Base-by-base conservation (phyloP, 1,284 basidiomycete genomes). In the Trametes polyzona region DNA sequence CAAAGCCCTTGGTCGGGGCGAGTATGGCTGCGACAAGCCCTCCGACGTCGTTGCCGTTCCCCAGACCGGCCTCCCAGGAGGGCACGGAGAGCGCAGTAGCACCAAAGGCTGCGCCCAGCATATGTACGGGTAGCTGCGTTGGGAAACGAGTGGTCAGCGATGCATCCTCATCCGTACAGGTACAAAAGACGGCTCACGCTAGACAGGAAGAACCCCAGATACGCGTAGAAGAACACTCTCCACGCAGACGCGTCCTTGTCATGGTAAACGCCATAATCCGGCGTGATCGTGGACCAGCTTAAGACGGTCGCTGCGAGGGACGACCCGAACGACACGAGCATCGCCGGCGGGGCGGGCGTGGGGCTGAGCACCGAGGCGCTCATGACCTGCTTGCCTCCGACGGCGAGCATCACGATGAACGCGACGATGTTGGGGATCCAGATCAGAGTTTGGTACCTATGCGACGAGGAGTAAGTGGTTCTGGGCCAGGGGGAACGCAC, bases 381-480 rank as follows among this genome's bases (percentile, higher is more conserved):
- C 6, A 65, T 68, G 3, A 81, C 66, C 53, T 80, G 72, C 64
- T 81, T 82, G 21, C 77, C 78, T 2, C 84, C 85, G 3, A 88
- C 71, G 0, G 82, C 86, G 37, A 87, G 74, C 67, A 91, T 81
- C 35, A 84, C 78, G 59, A 90, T 76, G 72, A 88, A 88, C 16
- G 83, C 75, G 37, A 92, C 72, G 33, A 85, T 72, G 61, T 87
- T 84, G 12, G 89, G 88, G 11, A 90, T 72, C 84, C 88, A 92
- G 12, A 83, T 79, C 48, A 83, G 69, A 39, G 78, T 80, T 64
- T 90, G 86, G 62, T 86, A 79, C 69, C 71, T 74, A 49, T 33
- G 5, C 32, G 6, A 10, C 7, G 3, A 19, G 10, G 14, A 9
- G 11, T 8, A 11, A 1, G 4, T 5, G 12, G 4, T 19, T 11